A percentile compares a stretch with the other conserved stretches of the same genome.
phyloP scores from a whole-genome alignment of 768 basidiomycete species.

The Hericium erinaceus region DNA sequence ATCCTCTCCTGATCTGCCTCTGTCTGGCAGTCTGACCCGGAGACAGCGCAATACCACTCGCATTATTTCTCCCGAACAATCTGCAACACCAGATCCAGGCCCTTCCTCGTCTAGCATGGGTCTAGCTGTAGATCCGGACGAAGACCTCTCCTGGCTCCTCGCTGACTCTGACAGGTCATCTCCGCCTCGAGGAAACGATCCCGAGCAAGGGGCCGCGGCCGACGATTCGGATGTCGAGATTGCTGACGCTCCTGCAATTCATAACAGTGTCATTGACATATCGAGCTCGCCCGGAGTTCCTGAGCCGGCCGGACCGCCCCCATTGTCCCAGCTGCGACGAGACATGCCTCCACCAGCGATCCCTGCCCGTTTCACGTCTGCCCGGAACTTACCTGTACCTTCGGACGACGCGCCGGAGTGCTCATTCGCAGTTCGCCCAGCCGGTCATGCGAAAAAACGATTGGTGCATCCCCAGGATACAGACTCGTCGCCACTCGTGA shows the following conservation, averaged over 20 bases:
- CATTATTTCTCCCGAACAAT: no score
- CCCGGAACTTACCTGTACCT: not conserved
- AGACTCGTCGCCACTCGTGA: constrained; percentile 24
- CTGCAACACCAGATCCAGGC: no score
- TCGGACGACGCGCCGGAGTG: constrained; percentile 22
- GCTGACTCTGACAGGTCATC: constrained; percentile 8
- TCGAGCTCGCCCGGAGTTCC: not conserved
- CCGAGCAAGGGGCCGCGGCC: not conserved
- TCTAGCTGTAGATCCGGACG: not conserved
- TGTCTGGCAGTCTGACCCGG: not conserved
- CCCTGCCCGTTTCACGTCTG: not conserved
- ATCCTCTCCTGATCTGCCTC: not conserved
- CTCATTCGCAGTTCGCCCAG: constrained; percentile 38
- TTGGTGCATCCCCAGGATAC: not conserved
- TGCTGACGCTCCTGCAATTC: not conserved
- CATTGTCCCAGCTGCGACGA: not conserved
- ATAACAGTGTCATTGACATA: not conserved
- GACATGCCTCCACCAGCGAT: constrained; percentile 26
- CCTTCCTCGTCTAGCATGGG: not conserved
- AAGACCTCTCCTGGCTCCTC: constrained; percentile 13
- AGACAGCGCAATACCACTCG: no score
- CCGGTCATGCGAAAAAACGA: constrained; percentile 23
- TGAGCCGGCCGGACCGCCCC: not conserved
- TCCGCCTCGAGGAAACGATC: not conserved
- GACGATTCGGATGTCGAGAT: constrained; percentile 7